phyloP scores from a whole-genome alignment of 345 rosid genomes.

The Populus ilicifolia region DNA sequence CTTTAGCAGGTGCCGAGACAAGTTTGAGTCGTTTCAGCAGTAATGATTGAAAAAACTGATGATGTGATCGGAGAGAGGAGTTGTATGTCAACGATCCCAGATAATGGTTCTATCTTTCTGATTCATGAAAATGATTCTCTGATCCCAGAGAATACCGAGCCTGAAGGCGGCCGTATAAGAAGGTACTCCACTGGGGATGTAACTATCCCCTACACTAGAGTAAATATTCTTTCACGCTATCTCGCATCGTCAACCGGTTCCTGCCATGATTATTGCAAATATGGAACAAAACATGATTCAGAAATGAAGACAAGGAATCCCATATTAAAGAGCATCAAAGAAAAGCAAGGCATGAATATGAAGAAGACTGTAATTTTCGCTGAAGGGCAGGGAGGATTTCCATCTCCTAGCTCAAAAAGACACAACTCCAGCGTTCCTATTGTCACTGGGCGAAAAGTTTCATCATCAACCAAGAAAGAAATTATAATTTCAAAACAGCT shows the following conservation, averaged over 20 bases:
- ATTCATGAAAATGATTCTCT: not conserved
- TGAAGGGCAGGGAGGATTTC: slow-evolving; percentile 22
- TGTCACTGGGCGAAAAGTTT: slow-evolving; percentile 9
- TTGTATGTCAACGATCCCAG: not conserved
- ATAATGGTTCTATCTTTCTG: not conserved
- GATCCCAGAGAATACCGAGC: slow-evolving; percentile 11
- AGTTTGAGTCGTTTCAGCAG: not conserved
- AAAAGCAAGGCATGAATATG: slow-evolving; percentile 5
- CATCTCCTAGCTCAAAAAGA: slow-evolving; percentile 16
- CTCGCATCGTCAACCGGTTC: slow-evolving; percentile 23
- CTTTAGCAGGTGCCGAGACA: no score
- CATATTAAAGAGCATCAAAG: slow-evolving; percentile 14
- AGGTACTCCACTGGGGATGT: slow-evolving; percentile 47
- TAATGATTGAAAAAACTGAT: slow-evolving; percentile 30
- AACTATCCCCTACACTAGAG: slow-evolving; percentile 21
- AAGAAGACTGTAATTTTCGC: slow-evolving; percentile 17
- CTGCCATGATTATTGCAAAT: slow-evolving; percentile 27
- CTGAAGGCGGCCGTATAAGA: slow-evolving; percentile 28
- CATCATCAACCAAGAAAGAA: slow-evolving; percentile 18
- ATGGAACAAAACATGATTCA: slow-evolving; percentile 8
- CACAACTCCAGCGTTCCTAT: slow-evolving; percentile 15
- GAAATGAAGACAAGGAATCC: slow-evolving; percentile 10
- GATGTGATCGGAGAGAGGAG: slow-evolving; percentile 6
- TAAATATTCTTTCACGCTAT: slow-evolving; percentile 27
- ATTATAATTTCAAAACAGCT: slow-evolving; percentile 10